Evolutionary conservation across 305 asterid species (phyloP), one percentile per base, ranked within the genome.

Genomic region (Fraxinus floribunda): DNA sequence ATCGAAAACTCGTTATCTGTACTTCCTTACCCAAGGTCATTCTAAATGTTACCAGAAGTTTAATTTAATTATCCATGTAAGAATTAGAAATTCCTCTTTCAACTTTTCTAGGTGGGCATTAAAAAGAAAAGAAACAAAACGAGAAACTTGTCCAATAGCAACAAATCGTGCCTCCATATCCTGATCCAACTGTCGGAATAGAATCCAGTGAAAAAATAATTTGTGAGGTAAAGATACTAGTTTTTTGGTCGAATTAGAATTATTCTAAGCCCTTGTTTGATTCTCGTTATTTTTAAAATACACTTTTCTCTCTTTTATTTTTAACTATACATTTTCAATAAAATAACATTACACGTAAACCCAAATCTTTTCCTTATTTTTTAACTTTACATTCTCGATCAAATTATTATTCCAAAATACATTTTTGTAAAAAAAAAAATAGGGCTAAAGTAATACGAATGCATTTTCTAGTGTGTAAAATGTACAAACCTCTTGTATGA

Each of bases 401-500:
- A 36, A 36, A 36, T 36, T 0, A 6, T 1, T 36, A 6, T 36
- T 36, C 8, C 39, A 5, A 36, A 36, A 36, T 36, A 6, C 39
- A 36, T 36, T 35, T 4, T 35, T 35, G 38, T 35, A 3, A 35
- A 5, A 36, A 36, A 36, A 36, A 36, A 36, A 36, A 36, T 0
- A 6, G 8, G 39, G 8, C 39, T 0, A 36, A 39, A 39, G 0
- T 18, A 18, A 22, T 20, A 62, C 8, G 32, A 62, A 8, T 22
- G 15, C 11, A 62, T 8, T 46, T 46, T 62, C 32, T n/a, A 16
- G 62, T 16, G 22, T 16, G 8, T 16, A 52, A 52, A 52, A 16
- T 72, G 46, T 7, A 32, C 83, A 30, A 77, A 94, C 99, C 99
- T 93, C 87, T 96, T 96, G 83, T 92, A 96, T 30, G 99, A 94